Evolutionary conservation across 2,329 filamentous ascomycete genomes (phyloP).

Genomic region (Exophiala spinifera): DNA sequence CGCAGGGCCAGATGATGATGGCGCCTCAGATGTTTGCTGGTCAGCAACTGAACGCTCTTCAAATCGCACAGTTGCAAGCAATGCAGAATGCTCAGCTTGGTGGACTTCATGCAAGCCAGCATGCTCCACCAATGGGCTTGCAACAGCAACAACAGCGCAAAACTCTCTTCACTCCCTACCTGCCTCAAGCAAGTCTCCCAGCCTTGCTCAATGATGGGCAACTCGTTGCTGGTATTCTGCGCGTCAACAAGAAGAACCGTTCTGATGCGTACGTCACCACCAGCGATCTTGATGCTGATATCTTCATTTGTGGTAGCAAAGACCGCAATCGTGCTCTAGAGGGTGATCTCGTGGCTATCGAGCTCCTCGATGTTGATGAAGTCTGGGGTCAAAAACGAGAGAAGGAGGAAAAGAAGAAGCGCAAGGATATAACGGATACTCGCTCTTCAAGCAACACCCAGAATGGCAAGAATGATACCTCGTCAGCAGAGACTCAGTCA

Average conservation of each 20-base stretch:
- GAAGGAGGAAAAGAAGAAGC: constrained; percentile 99
- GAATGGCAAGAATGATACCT: constrained; percentile 51
- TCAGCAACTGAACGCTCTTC: constrained; percentile 84
- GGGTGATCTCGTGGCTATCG: constrained; percentile 90
- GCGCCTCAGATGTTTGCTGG: constrained; percentile 73
- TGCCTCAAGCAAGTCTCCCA: constrained; percentile 89
- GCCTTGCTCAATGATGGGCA: constrained; percentile 87
- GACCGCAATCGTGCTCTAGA: constrained; percentile 96
- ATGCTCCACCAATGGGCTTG: constrained; percentile 62
- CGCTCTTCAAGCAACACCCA: constrained; percentile 67
- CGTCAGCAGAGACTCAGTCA: constrained; percentile 59
- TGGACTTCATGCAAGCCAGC: constrained; percentile 66
- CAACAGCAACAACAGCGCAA: constrained; percentile 88
- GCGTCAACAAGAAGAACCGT: constrained; percentile 99
- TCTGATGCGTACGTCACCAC: constrained; percentile 98
- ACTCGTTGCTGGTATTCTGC: constrained; percentile 91
- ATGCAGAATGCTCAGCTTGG: constrained; percentile 81
- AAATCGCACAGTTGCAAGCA: constrained; percentile 85
- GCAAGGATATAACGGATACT: constrained; percentile 96
- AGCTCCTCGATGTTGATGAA: constrained; percentile 95
- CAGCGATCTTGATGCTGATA: constrained; percentile 91
- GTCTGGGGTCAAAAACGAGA: constrained; percentile 98
- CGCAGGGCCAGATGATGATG: constrained; percentile 77
- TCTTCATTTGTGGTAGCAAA: constrained; percentile 99
- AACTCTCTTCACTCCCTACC: constrained; percentile 95